A percentile compares a stretch with the other conserved stretches of the same genome.
These are phyloP conservation scores for Acacia melanoxylon DNA, from an alignment of 306 rosid genomes.

Conservation along the genomic window DNA sequence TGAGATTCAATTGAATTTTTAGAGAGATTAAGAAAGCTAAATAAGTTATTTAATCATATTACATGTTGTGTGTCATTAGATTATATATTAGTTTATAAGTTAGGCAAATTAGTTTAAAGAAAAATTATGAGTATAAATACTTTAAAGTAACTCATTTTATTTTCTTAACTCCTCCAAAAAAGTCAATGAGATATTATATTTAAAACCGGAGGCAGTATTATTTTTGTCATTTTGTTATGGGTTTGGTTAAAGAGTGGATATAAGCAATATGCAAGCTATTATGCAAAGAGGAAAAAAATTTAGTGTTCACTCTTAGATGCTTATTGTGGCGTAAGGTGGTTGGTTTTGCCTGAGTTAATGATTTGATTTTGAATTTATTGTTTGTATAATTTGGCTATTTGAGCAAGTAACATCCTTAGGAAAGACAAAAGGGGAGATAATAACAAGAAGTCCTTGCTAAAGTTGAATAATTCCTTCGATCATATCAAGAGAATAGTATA, in stretches of 20 bases:
- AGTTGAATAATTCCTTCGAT: conserved; percentile 20
- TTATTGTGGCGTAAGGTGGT: neutral
- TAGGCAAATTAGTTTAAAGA: too few species aligned
- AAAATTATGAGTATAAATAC: too few species aligned
- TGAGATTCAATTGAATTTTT: too few species aligned
- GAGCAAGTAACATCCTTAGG: neutral
- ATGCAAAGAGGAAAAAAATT: neutral
- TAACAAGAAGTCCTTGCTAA: conserved; percentile 24
- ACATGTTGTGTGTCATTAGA: too few species aligned
- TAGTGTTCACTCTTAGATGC: neutral
- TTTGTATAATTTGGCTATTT: neutral
- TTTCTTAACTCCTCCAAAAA: too few species aligned
- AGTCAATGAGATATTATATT: too few species aligned
- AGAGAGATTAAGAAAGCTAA: too few species aligned
- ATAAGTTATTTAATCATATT: too few species aligned
- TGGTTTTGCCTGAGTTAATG: neutral
- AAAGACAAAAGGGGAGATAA: conserved; percentile 19
- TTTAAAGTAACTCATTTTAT: too few species aligned
- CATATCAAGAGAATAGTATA: conserved; percentile 1
- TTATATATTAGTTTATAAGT: too few species aligned
- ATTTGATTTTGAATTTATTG: neutral
- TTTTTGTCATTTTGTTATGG: neutral
- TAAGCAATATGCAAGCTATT: neutral
- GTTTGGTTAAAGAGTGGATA: neutral
- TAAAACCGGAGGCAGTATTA: neutral